Base-by-base conservation (phyloP, 108 stramenopile genomes). In the Cyclotella kingstonii region DNA sequence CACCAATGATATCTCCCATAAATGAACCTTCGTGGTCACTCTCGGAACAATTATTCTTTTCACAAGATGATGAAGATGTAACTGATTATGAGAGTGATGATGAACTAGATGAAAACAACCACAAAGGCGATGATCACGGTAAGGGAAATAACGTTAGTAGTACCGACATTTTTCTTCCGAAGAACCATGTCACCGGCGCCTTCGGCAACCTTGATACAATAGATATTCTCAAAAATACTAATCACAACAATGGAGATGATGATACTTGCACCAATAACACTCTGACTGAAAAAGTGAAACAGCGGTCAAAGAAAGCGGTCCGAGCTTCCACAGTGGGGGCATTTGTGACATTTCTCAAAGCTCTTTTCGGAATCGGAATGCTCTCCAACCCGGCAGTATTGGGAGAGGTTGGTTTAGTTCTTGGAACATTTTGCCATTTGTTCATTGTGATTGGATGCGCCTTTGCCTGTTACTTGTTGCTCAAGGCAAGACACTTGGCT, bases 361-460 rank as follows among this genome's bases (percentile, higher is more conserved):
- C 76, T 17, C 48, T 77, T 0, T 77, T 77, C 33, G 76, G 76
- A 8, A 68, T 73, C 22, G 61, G 68, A 22, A 72, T 77, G 68
- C 45, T 77, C 21, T 72, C 68, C 40, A 72, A 73, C 25, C 76
- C 76, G 33, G 66, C 59, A 4, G 68, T 77, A 0, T 39, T 77
- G 59, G 71, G 71, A 23, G 76, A 77, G 38, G 62, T 64, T 27
- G 76, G 76, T 19, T 55, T 77, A 25, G 39, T 77, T n/a, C 26
- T 77, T 10, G 76, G 76, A 34, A 68, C 71, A 0, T 67, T 68
- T 54, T 68, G 70, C 54, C 71, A 77, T 47, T 61, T 77, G 44
- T 66, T 73, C 4, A 73, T 77, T 44, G 53, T 73, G 0, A 43
- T 68, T 19, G 68, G 76, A 14, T 77, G 76, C 56, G 76, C 68